Evolutionary conservation across 2,329 filamentous ascomycete genomes (phyloP), one percentile per base, ranked within the genome.

Genomic region (Dactylellina drechsleri): DNA sequence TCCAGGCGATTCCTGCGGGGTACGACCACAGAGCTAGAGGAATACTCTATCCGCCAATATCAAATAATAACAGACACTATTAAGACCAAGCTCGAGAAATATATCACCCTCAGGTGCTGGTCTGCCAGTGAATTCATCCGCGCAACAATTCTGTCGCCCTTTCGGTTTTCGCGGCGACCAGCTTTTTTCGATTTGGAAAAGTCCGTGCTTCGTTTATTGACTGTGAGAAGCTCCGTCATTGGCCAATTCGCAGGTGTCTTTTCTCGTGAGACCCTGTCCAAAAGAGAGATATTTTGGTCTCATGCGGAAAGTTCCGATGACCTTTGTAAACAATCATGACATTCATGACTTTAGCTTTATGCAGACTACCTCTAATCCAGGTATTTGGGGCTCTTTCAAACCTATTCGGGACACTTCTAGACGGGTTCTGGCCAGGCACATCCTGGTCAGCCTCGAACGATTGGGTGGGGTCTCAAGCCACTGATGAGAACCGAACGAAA

Each of bases 151-250:
- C 47, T 65, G 60, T 72, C 60, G 67, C 67, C 47, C 40, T 61
- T 64, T 59, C 53, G 67, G 67, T 72, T 72, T 66, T 64, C 54
- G 20, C 47, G 60, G 54, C 60, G 60, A 36, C 31, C 2, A 36
- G 31, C 31, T 36, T 36, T 10, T 8, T 36, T 10, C 31, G 31
- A 36, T 36, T 47, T 53, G 50, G 53, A 66, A 43, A 49, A 28
- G 70, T 74, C 70, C 49, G 70, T 74, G 70, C 70, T 62, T 36
- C 23, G 18, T 49, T 52, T 57, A 56, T 60, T 40, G 20, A 36
- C 6, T 8, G 6, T 36, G 31, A 36, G 57, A 60, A 52, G 57
- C 50, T 43, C 41, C 58, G 43, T 47, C 47, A 66, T 72, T 66
- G 67, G 67, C 53, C 26, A 28, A 49, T 45, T 26, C n/a, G 16